phyloP scores from a whole-genome alignment of 2,329 filamentous ascomycete species.

The Trichoderma harzianum region DNA sequence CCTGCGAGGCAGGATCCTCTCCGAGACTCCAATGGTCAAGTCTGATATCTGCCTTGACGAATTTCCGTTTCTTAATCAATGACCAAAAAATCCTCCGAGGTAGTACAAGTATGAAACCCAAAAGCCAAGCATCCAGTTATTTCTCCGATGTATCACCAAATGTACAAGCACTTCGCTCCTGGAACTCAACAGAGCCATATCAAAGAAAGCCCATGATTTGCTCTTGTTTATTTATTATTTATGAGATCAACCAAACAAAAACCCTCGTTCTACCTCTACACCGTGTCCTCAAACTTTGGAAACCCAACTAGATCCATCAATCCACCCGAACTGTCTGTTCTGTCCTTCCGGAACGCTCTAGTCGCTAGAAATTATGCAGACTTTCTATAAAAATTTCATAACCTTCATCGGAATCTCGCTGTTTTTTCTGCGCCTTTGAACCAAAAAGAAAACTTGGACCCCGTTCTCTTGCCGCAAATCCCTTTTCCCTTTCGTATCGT shows the following conservation, averaged over 20 bases:
- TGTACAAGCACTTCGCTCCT: background rate
- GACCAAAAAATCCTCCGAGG: background rate
- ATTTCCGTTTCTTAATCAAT: background rate
- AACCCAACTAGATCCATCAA: background rate
- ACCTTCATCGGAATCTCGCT: slow-evolving; percentile 9
- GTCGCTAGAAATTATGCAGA: slow-evolving; percentile 1
- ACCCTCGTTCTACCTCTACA: slow-evolving; percentile 11
- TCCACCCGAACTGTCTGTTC: background rate
- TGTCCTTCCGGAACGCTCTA: background rate
- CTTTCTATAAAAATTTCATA: slow-evolving; percentile 3
- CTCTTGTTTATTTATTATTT: background rate
- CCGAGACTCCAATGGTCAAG: background rate
- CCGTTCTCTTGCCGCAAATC: background rate
- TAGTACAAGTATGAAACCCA: background rate
- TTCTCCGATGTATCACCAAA: background rate
- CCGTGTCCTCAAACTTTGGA: background rate
- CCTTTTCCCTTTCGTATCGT: background rate
- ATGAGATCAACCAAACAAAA: background rate
- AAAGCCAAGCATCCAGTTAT: background rate
- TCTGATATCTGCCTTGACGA: background rate
- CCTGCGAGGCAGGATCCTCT: background rate
- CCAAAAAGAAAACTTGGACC: background rate
- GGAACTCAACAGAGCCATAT: background rate
- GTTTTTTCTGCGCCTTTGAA: slow-evolving; percentile 7
- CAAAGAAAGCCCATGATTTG: background rate